Evolutionary conservation across 2,329 filamentous ascomycete species (phyloP), one percentile per base, ranked within the genome.

Genomic region (Dactylella cylindrospora): DNA sequence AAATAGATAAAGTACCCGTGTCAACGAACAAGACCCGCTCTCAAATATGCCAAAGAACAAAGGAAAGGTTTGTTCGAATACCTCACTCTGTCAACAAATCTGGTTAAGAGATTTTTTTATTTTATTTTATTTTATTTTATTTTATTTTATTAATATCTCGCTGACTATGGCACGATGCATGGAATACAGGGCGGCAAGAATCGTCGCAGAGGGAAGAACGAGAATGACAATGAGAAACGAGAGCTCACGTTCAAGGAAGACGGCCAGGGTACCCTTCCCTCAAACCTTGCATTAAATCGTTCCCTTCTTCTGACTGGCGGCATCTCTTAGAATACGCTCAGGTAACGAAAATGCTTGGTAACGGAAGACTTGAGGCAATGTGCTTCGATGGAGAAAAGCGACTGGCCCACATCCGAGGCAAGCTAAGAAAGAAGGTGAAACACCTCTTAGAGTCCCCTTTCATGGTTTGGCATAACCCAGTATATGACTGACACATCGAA

Each of bases 31-130:
- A 76, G 66, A n/a, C n/a, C n/a, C n/a, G n/a, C n/a, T n/a, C n/a
- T n/a, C n/a, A n/a, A n/a, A n/a, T n/a, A 96, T 96, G 90, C 90
- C 90, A 73, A 96, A 96, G 88, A 96, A 96, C 76, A 96, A 96
- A 85, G 90, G 90, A 90, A 96, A 95, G 79, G 90, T 95, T 80
- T 73, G 81, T 72, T 61, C 12, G 13, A 35, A 13, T 25, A 6
- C n/a, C 33, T 17, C 20, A 65, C 59, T 60, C 66, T 13, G 28
- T 31, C 13, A 31, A 31, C 28, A 9, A 13, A 31, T 31, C 28
- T 13, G 28, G 9, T 13, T 13, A 31, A 31, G 28, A 31, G 13
- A 13, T 13, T 31, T 13, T 8, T 13, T 31, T 31, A 31, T 31
- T 9, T 9, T 13, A 31, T 9, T 8, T 13, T 13, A 9, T 31